Evolutionary conservation across 495 filamentous ascomycete genomes (phyloP).

Genomic region (Parmelia sp.): DNA sequence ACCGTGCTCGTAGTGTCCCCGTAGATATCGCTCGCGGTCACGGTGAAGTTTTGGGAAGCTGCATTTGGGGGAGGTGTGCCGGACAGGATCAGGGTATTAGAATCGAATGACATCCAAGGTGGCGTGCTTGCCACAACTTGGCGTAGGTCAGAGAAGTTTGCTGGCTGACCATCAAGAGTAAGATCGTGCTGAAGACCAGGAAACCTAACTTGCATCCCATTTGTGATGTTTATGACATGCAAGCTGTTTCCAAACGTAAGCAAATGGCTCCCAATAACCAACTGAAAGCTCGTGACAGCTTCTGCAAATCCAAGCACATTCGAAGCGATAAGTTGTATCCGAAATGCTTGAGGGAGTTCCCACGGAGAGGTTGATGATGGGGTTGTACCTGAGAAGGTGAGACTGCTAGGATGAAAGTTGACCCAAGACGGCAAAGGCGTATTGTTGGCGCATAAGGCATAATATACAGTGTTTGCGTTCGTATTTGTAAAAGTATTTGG

Average conservation of each 20-base stretch:
- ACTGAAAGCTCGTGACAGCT: slow-evolving; percentile 56
- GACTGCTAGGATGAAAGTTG: slow-evolving; percentile 54
- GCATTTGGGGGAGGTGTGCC: slow-evolving; percentile 56
- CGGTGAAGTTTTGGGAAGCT: slow-evolving; percentile 55
- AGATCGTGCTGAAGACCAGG: slow-evolving; percentile 48
- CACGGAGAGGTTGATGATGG: slow-evolving; percentile 56
- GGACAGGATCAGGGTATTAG: slow-evolving; percentile 51
- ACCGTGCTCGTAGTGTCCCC: slow-evolving; percentile 58
- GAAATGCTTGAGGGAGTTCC: slow-evolving; percentile 64
- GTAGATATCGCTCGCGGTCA: slow-evolving; percentile 58
- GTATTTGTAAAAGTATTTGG: slow-evolving; percentile 45
- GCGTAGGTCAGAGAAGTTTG: slow-evolving; percentile 41
- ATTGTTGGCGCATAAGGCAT: slow-evolving; percentile 69
- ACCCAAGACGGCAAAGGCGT: slow-evolving; percentile 86
- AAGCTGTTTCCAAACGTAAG: slow-evolving; percentile 53
- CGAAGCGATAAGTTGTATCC: slow-evolving; percentile 68
- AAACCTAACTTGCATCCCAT: slow-evolving; percentile 50
- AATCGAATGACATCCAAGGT: slow-evolving; percentile 64
- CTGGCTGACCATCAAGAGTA: slow-evolving; percentile 54
- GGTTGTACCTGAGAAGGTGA: slow-evolving; percentile 70
- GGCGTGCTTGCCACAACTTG: slow-evolving; percentile 51
- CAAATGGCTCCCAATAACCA: slow-evolving; percentile 64
- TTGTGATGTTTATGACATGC: slow-evolving; percentile 53
- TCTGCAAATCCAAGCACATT: slow-evolving; percentile 73
- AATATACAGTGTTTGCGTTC: slow-evolving; percentile 53